phyloP scores from a whole-genome alignment of 805 yeast species.

The Lipomyces sp. region DNA sequence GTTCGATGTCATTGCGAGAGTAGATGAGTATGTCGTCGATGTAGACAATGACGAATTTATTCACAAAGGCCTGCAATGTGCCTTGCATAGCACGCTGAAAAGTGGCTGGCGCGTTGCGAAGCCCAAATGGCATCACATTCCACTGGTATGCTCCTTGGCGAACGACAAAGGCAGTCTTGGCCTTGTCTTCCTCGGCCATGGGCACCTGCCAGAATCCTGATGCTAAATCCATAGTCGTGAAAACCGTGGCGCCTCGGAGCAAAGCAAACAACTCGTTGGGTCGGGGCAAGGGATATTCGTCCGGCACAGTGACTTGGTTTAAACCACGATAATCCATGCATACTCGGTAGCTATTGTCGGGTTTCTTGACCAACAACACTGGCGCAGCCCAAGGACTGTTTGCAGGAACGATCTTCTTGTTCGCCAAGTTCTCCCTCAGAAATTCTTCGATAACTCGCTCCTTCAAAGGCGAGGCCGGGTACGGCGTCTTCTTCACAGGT shows the following conservation, averaged over 20 bases:
- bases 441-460: too few species aligned
- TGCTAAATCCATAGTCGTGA: neutral
- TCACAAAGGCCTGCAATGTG: slow-evolving; percentile 12
- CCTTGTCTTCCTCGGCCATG: neutral
- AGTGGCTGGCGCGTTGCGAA: slow-evolving; percentile 33
- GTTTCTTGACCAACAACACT: too few species aligned
- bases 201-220: neutral
- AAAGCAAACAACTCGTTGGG: neutral
- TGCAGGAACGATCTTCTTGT: too few species aligned
- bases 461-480: too few species aligned
- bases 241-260: neutral
- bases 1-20: slow-evolving; percentile 2
- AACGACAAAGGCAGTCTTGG: slow-evolving; percentile 1
- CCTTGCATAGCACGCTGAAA: slow-evolving; percentile 28
- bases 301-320: too few species aligned
- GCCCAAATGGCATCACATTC: slow-evolving; percentile 28
- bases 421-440: too few species aligned
- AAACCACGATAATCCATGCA: too few species aligned
- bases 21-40: too few species aligned
- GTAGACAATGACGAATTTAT: slow-evolving; percentile 23
- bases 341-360: too few species aligned
- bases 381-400: too few species aligned
- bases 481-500: too few species aligned
- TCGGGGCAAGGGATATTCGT: neutral
- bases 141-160: neutral